Percentiles rank a stretch among this genome's conserved stretches.
These are phyloP conservation scores for Aspergillus alliaceus DNA, from an alignment of 2,329 filamentous ascomycete genomes.

Conservation along the genomic window DNA sequence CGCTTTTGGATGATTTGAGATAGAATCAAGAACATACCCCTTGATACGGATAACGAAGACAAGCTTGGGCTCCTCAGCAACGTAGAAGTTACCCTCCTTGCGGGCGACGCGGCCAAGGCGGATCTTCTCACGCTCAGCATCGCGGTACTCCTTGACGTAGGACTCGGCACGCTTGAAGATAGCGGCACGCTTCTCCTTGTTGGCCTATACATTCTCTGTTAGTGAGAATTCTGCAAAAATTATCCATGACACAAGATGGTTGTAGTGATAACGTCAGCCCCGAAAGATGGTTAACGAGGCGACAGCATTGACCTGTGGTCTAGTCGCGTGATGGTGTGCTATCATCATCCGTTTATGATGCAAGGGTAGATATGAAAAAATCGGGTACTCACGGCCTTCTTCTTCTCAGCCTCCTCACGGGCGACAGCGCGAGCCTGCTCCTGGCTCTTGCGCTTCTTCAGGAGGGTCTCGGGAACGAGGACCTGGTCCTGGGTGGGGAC, in stretches of 20 bases:
- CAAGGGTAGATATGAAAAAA: slow-evolving; percentile 15
- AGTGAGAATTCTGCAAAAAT: slow-evolving; percentile 23
- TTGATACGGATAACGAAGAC: slow-evolving; percentile 99
- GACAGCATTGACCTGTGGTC: slow-evolving; percentile 94
- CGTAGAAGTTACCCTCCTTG: slow-evolving; percentile 89
- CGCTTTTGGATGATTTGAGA: too few species aligned
- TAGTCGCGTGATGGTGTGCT: slow-evolving; percentile 88
- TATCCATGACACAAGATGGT: slow-evolving; percentile 12
- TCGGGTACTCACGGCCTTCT: slow-evolving; percentile 74
- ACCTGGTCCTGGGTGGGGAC: slow-evolving; percentile 94
- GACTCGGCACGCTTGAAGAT: slow-evolving; percentile 99
- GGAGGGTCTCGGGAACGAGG: slow-evolving; percentile 96
- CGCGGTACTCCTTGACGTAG: slow-evolving; percentile 99
- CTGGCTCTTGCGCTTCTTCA: slow-evolving; percentile 99
- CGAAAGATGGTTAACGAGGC: slow-evolving; percentile 56
- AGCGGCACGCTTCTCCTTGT: slow-evolving; percentile 96
- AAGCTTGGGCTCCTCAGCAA: slow-evolving; percentile 91
- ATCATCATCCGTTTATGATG: slow-evolving; percentile 71
- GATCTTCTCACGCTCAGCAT: slow-evolving; percentile 97
- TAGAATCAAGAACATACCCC: slow-evolving; percentile 59
- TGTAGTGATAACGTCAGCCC: slow-evolving; percentile 68
- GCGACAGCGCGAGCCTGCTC: slow-evolving; percentile 97
- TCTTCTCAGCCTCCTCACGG: slow-evolving; percentile 75
- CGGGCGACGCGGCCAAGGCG: slow-evolving; percentile 86
- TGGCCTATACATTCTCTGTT: slow-evolving; percentile 62